Evolutionary conservation across 176 grass and related monocot species (phyloP), one percentile per base, ranked within the genome.

Genomic region (Aegilops longissima): DNA sequence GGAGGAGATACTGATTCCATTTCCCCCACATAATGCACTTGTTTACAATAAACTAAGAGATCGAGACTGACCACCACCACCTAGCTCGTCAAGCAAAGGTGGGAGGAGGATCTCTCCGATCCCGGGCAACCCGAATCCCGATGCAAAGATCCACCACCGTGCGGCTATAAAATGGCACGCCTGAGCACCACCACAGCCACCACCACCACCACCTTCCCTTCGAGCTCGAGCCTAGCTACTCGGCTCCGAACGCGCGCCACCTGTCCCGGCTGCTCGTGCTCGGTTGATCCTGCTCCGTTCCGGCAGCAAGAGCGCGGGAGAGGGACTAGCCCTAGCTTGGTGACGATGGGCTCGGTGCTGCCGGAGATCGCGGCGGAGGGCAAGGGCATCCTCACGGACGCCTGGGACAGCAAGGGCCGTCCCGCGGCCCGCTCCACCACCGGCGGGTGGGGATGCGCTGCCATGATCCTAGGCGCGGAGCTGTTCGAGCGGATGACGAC

Each of bases 401-500:
- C 93, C 21, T 94, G 92, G 92, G 92, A 99, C 80, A 93, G 82
- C 90, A 94, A 91, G 79, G 97, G 94, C 66, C 90, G 94, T 16
- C 94, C 90, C 5, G 92, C 97, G 8, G 34, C 66, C 79, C 86
- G 87, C 20, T 83, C 89, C 39, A 40, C 62, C 58, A 90, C 92
- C 52, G 97, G 97, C 80, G 90, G 94, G 12, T 98, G 94, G 94
- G 73, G 70, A 3, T 84, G 70, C 85, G 90, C 97, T 5, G 97
- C 97, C 67, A 96, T 88, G 94, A 98, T 96, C 81, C 69, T 96
- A 77, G 96, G 95, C n/a, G 96, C 91, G 30, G 96, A 98, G 93
- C 86, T 98, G 7, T 92, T 88, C 52, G 96, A 98, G 93, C 87
- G 96, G 87, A 85, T 98, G 87, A 95, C 96, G 31, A 98, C 96